Conservation (phyloP, 345 rosid species). For the Acer yangbiense region DNA sequence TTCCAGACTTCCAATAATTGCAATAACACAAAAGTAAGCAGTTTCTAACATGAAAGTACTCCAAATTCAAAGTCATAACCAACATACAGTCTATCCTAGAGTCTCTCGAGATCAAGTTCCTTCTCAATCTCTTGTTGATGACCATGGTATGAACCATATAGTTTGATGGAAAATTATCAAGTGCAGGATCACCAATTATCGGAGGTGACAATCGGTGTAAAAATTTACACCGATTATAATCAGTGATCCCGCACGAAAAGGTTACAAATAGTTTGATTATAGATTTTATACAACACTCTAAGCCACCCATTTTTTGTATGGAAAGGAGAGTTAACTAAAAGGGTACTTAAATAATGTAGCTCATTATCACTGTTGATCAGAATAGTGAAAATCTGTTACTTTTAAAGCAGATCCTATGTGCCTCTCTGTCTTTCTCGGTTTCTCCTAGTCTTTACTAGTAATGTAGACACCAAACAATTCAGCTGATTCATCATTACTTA, state of each 20-base stretch:
- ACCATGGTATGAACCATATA: neutral
- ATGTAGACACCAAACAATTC: neutral
- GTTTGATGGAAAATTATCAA: neutral
- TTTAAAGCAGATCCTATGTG: neutral
- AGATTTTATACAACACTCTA: neutral
- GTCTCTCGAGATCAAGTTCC: neutral
- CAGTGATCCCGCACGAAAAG: no score
- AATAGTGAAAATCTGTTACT: neutral
- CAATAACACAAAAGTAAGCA: slow-evolving; percentile 11
- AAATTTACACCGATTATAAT: no score
- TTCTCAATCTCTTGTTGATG: no score
- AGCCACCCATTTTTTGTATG: neutral
- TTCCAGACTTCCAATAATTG: neutral
- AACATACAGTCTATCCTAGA: neutral
- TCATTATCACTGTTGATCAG: neutral
- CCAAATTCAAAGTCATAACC: slow-evolving; percentile 4
- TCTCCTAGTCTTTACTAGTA: neutral
- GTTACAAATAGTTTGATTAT: neutral
- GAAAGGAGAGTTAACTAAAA: neutral
- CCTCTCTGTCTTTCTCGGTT: neutral
- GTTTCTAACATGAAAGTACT: neutral
- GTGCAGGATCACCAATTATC: no score
- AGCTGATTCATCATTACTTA: neutral
- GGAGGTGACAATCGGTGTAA: no score
- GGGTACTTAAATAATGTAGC: neutral